Base-by-base conservation (phyloP, 139 green algal species). In the Dunaliella primolecta region DNA sequence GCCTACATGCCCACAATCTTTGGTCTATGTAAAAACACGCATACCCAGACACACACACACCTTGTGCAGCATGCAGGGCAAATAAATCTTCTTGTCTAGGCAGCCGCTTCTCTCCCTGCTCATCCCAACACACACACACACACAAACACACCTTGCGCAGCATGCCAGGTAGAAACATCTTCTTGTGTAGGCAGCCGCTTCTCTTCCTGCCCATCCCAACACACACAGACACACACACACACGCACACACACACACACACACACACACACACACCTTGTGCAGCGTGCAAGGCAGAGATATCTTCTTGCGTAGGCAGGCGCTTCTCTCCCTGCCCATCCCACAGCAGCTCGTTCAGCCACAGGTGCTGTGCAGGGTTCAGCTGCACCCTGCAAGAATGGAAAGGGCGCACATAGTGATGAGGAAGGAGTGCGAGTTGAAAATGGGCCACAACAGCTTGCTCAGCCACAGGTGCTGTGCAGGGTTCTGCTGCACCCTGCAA, bases 301-400 rank as follows among this genome's bases (percentile, higher is more conserved):
- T 80, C 75, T 37, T 32, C 29, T 80, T 32, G n/a, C 21, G n/a
- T 80, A 2, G 75, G 75, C n/a, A 80, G 32, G n/a, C 33, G 75
- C 75, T 80, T 80, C n/a, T 23, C 33, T 32, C n/a, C 29, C 1
- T 80, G n/a, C 36, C 75, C 75, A 80, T 80, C 75, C 7, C 21
- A 80, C 75, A 80, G 30, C 29, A 80, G 11, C 7, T 23, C 33
- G 30, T 32, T 21, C 75, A 80, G 11, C 75, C 75, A 80, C 30
- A 38, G 24, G 75, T 80, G 75, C 75, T 80, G 75, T 11, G 75
- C 29, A 36, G 75, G n/a, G 27, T 11, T 80, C 75, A 80, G 75
- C 30, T 80, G 36, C 75, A 36, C 30, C 75, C 75, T 80, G 75
- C 30, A 30, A 35, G 70, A 35, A 29, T n/a, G n/a, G n/a, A n/a